These are phyloP conservation scores for Chaetomiaceae sp. DNA, from an alignment of 2,329 filamentous ascomycete genomes.

Conservation along the genomic window DNA sequence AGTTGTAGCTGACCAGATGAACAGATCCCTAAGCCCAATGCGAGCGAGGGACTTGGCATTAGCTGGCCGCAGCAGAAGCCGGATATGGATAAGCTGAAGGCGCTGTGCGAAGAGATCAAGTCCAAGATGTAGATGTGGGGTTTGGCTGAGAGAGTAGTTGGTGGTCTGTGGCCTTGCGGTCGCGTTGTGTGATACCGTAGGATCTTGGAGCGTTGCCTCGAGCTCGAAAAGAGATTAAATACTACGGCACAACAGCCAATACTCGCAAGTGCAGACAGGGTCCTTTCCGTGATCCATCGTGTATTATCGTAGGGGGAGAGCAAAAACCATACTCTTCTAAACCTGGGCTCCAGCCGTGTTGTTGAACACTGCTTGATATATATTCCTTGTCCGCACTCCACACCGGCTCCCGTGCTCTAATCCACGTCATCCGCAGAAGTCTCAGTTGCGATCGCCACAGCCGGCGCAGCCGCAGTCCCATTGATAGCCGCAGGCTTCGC, in stretches of 20 bases:
- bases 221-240: no score
- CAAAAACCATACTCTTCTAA: background rate
- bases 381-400: background rate
- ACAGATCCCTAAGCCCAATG: conserved; percentile 90
- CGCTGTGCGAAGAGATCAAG: conserved; percentile 78
- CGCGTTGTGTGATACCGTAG: no score
- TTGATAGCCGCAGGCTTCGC: conserved; percentile 18
- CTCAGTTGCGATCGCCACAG: background rate
- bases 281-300: no score
- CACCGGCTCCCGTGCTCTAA: conserved; percentile 18
- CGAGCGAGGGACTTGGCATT: conserved; percentile 72
- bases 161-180: background rate
- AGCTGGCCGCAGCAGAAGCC: conserved; percentile 70
- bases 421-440: conserved; percentile 46
- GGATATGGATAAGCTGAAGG: conserved; percentile 81
- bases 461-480: conserved; percentile 11
- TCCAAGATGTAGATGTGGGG: conserved; percentile 64
- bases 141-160: no score
- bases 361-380: conserved; percentile 3
- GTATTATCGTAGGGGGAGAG: no score
- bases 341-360: background rate
- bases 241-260: no score
- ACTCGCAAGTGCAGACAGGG: no score
- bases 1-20: background rate
- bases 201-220: no score